Evolutionary conservation across 495 filamentous ascomycete genomes (phyloP).

Genomic region (Aspergillus haitiensis): DNA sequence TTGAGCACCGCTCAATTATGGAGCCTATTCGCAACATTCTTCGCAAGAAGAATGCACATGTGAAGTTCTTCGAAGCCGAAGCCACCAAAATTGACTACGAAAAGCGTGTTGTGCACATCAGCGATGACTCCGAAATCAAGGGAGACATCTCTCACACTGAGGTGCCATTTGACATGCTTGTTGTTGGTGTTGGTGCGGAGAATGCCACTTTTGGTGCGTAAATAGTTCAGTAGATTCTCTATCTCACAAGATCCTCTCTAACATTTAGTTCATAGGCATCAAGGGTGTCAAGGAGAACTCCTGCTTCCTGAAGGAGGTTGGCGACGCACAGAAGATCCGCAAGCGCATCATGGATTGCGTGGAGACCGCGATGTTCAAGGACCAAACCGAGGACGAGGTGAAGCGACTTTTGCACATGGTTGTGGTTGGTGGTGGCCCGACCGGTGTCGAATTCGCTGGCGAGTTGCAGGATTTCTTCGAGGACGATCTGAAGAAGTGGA

Average conservation of each 20-base stretch:
- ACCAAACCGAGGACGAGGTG: constrained; percentile 84
- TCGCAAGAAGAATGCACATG: constrained; percentile 84
- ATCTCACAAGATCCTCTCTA: constrained; percentile 2
- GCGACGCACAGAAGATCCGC: constrained; percentile 90
- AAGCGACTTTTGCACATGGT: constrained; percentile 98
- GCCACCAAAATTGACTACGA: constrained; percentile 95
- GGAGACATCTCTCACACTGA: constrained; percentile 80
- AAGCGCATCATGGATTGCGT: constrained; percentile 99
- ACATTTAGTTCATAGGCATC: constrained; percentile 57
- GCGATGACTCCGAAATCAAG: constrained; percentile 90
- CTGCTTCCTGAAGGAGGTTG: constrained; percentile 98
- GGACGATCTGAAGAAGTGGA: constrained; percentile 95
- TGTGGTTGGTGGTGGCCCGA: constrained; percentile 96
- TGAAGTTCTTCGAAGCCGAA: constrained; percentile 97
- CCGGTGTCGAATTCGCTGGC: constrained; percentile 96
- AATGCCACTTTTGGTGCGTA: constrained; percentile 91
- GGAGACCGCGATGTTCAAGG: constrained; percentile 98
- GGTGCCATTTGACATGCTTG: constrained; percentile 97
- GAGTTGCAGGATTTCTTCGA: constrained; percentile 99
- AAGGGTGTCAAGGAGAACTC: constrained; percentile 91
- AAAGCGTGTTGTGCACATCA: constrained; percentile 81
- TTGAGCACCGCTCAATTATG: constrained; percentile 99
- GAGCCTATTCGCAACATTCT: constrained; percentile 95
- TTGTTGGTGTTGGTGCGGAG: constrained; percentile 94
- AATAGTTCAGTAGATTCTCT: not conserved